phyloP scores from a whole-genome alignment of 306 rosid species.

The Oemleria cerasiformis region DNA sequence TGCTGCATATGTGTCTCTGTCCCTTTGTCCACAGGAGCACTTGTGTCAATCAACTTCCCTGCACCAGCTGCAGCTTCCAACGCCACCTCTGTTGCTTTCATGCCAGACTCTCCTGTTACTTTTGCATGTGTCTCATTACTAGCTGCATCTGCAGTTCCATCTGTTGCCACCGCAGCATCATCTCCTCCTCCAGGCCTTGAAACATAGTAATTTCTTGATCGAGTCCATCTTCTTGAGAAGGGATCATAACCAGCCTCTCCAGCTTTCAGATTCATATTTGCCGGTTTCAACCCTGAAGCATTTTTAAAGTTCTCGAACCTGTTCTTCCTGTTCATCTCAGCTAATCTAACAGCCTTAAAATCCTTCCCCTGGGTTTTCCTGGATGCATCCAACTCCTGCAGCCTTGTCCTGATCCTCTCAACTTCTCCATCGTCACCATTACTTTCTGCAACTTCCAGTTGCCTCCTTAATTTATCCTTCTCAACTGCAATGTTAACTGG shows the following conservation, averaged over 20 bases:
- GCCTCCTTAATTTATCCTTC: conserved; percentile 52
- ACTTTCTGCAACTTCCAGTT: conserved; percentile 44
- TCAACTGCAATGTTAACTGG: conserved; percentile 62
- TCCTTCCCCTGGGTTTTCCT: conserved; percentile 37
- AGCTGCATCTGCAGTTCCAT: conserved; percentile 2
- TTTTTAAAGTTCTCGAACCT: conserved; percentile 54
- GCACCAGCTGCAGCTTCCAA: conserved; percentile 56
- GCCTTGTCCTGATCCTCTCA: conserved; percentile 39
- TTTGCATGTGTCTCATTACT: neutral
- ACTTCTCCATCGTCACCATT: conserved; percentile 38
- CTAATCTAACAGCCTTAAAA: conserved; percentile 44
- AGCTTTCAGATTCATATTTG: conserved; percentile 35
- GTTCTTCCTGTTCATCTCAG: conserved; percentile 71
- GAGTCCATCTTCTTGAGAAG: conserved; percentile 65
- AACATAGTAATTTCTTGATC: conserved; percentile 52
- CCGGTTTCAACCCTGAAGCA: conserved; percentile 38
- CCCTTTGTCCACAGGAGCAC: conserved; percentile 49
- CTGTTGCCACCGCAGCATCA: conserved; percentile 30
- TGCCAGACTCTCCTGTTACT: conserved; percentile 17
- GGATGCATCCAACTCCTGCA: conserved; percentile 45
- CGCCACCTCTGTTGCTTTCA: conserved; percentile 38
- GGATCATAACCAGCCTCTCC: conserved; percentile 71
- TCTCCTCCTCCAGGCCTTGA: conserved; percentile 27
- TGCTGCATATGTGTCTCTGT: conserved; percentile 46
- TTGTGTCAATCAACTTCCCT: conserved; percentile 56